These are phyloP conservation scores for Vaucheria bursata DNA, from an alignment of 352 stramenopile genomes.

Conservation along the genomic window DNA sequence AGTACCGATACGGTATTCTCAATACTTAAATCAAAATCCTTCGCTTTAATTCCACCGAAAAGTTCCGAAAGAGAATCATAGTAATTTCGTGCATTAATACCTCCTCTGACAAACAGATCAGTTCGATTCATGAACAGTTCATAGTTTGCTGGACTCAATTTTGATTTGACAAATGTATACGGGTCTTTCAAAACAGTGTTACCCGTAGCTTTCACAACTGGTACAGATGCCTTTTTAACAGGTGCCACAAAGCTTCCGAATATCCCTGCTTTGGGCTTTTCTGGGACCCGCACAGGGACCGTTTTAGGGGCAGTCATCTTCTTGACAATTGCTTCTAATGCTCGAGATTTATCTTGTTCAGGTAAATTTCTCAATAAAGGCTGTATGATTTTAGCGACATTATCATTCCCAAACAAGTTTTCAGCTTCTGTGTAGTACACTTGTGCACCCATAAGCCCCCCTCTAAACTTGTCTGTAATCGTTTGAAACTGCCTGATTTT, in stretches of 20 bases:
- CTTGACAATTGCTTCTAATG: conserved; percentile 28
- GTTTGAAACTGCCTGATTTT: conserved; percentile 49
- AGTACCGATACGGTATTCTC: too few species aligned
- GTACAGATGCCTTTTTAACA: neutral
- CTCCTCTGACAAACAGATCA: conserved; percentile 25
- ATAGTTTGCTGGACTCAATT: conserved; percentile 21
- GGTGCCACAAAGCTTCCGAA: neutral
- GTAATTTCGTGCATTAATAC: conserved; percentile 48
- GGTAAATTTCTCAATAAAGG: conserved; percentile 32
- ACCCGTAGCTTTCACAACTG: neutral
- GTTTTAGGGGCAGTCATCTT: conserved; percentile 8
- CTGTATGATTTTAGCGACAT: conserved; percentile 37
- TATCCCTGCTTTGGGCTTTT: conserved; percentile 1
- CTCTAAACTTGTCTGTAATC: conserved; percentile 37
- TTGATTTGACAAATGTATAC: conserved; percentile 28
- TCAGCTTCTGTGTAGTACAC: conserved; percentile 34
- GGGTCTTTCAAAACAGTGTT: conserved; percentile 12
- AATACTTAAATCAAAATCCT: too few species aligned
- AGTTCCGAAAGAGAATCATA: conserved; percentile 35
- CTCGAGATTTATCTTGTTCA: conserved; percentile 37
- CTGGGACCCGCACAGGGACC: neutral
- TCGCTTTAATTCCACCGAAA: conserved; percentile 25
- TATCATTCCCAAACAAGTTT: conserved; percentile 26
- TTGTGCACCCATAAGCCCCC: conserved; percentile 27
- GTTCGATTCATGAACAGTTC: conserved; percentile 32